Evolutionary conservation across 345 rosid genomes (phyloP).

Genomic region (Eutrema yunnanense): DNA sequence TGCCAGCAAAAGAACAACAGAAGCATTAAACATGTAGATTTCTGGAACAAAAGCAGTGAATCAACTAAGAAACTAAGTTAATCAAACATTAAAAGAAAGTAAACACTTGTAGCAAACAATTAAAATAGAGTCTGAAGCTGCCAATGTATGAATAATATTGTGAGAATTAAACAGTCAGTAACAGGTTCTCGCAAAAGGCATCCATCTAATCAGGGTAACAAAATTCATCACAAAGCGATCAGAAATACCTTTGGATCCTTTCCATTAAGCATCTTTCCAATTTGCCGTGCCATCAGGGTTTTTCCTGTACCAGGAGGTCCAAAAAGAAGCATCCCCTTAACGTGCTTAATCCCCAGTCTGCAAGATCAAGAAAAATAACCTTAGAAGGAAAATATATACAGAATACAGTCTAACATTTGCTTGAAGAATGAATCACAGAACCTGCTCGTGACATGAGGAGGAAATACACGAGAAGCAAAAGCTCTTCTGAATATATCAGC

Average conservation of each 20-base stretch:
- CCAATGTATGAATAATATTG: not conserved
- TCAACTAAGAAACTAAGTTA: not conserved
- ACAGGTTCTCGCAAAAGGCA: not conserved
- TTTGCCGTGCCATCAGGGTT: conserved; percentile 99
- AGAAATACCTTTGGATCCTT: conserved; percentile 89
- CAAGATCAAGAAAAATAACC: conserved; percentile 29
- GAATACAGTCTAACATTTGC: not conserved
- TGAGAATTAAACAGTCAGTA: not conserved
- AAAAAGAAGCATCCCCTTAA: conserved; percentile 92
- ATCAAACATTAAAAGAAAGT: not conserved
- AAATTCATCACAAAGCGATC: not conserved
- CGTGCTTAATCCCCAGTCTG: conserved; percentile 98
- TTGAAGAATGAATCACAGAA: conserved; percentile 30
- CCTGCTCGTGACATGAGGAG: conserved; percentile 93
- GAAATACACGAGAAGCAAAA: conserved; percentile 99
- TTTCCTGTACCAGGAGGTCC: conserved; percentile 99
- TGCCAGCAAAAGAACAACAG: conserved; percentile 21
- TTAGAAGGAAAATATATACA: conserved; percentile 14
- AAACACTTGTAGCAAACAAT: not conserved
- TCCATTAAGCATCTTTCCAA: conserved; percentile 98
- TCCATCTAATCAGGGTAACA: not conserved
- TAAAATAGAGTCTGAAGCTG: not conserved
- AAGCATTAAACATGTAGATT: not conserved
- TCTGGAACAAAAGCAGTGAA: conserved; percentile 4
- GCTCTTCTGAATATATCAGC: conserved; percentile 99